These are phyloP conservation scores for Termitomyces bulborhizus DNA, from an alignment of 768 basidiomycete genomes.

Conservation along the genomic window DNA sequence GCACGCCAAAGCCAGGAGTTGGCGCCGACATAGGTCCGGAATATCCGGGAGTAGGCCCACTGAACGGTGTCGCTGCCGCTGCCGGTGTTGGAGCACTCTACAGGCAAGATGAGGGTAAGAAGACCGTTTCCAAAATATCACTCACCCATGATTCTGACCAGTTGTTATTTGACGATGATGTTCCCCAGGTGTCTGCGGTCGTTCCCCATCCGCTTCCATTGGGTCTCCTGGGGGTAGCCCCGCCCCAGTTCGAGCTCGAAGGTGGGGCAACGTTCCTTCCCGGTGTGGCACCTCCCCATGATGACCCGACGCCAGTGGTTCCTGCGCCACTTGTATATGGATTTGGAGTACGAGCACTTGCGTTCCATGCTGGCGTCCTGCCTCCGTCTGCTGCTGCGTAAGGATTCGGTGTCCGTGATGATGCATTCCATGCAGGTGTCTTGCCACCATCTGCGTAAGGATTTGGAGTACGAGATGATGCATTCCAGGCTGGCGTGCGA, in stretches of 20 bases:
- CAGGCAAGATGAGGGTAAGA: constrained; percentile 1
- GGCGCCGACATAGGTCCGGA: constrained; percentile 12
- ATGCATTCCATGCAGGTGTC: constrained; percentile 60
- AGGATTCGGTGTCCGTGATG: constrained; percentile 67
- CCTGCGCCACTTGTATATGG: constrained; percentile 48
- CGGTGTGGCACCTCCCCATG: constrained; percentile 26
- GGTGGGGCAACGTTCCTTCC: constrained; percentile 15
- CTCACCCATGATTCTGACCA: constrained; percentile 20
- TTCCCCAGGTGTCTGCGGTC: constrained; percentile 13
- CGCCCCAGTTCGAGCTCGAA: constrained; percentile 30
- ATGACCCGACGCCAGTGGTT: constrained; percentile 42
- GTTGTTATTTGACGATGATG: constrained; percentile 14
- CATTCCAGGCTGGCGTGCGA: constrained; percentile 52
- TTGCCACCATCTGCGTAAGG: constrained; percentile 58
- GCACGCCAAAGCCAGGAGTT: constrained; percentile 10
- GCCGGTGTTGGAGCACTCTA: constrained; percentile 51
- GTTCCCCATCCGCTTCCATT: constrained; percentile 22
- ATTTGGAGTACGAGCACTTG: constrained; percentile 62
- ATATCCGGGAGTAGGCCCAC: constrained; percentile 23
- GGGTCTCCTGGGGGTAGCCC: constrained; percentile 35
- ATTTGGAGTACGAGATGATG: constrained; percentile 60
- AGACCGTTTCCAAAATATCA: not conserved
- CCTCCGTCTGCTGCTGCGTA: constrained; percentile 53
- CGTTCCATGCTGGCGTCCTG: constrained; percentile 65
- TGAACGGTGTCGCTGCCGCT: constrained; percentile 29